Percentiles rank a stretch among this genome's conserved stretches.
Evolutionary conservation across 805 yeast species (phyloP).

Genomic region (Saturnispora quitensis): DNA sequence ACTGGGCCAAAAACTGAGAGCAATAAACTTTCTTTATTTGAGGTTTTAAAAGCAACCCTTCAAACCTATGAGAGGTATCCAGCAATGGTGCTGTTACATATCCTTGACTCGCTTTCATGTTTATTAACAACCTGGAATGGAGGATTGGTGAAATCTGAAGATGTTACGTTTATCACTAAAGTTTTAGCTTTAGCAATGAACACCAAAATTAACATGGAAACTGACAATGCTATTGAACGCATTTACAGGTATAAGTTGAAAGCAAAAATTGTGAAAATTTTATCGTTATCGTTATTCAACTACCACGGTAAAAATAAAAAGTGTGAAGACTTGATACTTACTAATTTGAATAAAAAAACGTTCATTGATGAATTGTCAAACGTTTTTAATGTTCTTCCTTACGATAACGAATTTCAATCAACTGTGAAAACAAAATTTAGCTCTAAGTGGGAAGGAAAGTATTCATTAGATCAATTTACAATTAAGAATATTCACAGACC

Average conservation of each 20-base stretch:
- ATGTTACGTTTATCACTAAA: constrained; percentile 36
- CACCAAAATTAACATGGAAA: constrained; percentile 19
- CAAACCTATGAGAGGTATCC: constrained; percentile 46
- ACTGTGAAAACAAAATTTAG: constrained; percentile 38
- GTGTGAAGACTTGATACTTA: constrained; percentile 32
- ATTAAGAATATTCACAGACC: constrained; percentile 36
- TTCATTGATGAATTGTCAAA: constrained; percentile 32
- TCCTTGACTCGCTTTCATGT: constrained; percentile 62
- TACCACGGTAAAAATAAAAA: constrained; percentile 31
- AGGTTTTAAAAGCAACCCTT: constrained; percentile 47
- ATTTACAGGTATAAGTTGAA: constrained; percentile 46
- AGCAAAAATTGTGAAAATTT: constrained; percentile 64
- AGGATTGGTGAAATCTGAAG: constrained; percentile 42
- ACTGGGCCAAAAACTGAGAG: constrained; percentile 10
- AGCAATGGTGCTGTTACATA: constrained; percentile 51
- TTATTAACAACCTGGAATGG: constrained; percentile 76
- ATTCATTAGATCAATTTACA: constrained; percentile 43
- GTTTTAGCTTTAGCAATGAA: constrained; percentile 22
- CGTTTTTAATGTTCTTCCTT: constrained; percentile 27
- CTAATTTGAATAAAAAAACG: constrained; percentile 14
- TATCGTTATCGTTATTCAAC: constrained; percentile 63
- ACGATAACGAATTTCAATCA: constrained; percentile 16
- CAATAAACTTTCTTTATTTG: constrained; percentile 38
- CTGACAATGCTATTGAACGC: constrained; percentile 32
- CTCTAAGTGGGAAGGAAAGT: constrained; percentile 25